phyloP scores from a whole-genome alignment of 495 filamentous ascomycete species.

The Aspergillus incahuasiensis region DNA sequence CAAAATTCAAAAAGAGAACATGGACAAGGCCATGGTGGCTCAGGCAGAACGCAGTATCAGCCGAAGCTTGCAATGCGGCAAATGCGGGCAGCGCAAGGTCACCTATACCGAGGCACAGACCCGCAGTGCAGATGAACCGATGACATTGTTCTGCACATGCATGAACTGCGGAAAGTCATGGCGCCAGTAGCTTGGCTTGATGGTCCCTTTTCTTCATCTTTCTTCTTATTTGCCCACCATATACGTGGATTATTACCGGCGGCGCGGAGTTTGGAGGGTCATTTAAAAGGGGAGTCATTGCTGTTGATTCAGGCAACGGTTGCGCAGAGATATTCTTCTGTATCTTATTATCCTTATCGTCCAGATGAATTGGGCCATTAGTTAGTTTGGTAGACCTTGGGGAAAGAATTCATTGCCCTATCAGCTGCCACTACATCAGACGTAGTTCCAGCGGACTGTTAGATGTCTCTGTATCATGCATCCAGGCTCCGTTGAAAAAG shows the following conservation, averaged over 20 bases:
- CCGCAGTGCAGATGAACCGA: constrained; percentile 75
- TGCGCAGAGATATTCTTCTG: background rate
- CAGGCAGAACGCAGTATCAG: constrained; percentile 84
- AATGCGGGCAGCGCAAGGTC: constrained; percentile 88
- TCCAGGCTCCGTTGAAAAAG: background rate
- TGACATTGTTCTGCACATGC: constrained; percentile 46
- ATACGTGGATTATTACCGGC: background rate
- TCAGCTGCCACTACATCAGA: background rate
- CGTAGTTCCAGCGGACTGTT: background rate
- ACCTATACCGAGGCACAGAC: constrained; percentile 95
- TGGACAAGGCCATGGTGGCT: constrained; percentile 90
- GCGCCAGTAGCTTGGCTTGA: constrained; percentile 31
- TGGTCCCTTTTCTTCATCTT: background rate
- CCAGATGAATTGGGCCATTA: background rate
- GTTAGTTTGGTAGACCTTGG: background rate
- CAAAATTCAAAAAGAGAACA: constrained; percentile 78
- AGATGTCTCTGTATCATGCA: background rate
- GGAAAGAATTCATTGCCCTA: background rate
- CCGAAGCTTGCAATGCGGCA: constrained; percentile 78
- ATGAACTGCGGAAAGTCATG: constrained; percentile 49
- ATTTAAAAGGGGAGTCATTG: constrained; percentile 17
- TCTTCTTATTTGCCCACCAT: constrained; percentile 2
- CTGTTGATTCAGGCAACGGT: constrained; percentile 9
- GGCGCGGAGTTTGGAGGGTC: constrained; percentile 12
- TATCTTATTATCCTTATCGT: constrained; percentile 12